phyloP scores from a whole-genome alignment of 179 eudicot genomes.

The Camellia oleifera region DNA sequence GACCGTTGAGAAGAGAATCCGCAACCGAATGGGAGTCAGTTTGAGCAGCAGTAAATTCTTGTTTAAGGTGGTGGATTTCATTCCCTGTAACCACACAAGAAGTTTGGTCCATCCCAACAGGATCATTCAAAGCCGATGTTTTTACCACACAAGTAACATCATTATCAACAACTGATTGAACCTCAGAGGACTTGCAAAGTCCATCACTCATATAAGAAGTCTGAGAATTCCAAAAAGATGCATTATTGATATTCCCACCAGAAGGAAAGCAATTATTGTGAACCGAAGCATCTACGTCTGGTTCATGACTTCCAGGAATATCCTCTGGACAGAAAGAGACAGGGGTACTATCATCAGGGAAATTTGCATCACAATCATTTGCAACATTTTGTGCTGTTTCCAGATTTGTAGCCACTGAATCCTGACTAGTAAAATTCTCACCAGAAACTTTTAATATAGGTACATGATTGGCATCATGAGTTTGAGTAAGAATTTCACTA shows the following conservation, averaged over 20 bases:
- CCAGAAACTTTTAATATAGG: not conserved
- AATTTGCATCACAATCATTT: not conserved
- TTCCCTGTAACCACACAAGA: conserved; percentile 6
- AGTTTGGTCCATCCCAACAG: conserved; percentile 8
- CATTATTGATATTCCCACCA: not conserved
- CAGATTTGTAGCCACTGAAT: conserved; percentile 7
- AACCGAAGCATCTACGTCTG: not conserved
- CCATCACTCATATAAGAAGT: not conserved
- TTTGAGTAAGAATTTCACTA: not conserved
- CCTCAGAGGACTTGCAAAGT: not conserved
- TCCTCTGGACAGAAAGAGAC: not conserved
- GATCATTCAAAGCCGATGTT: not conserved
- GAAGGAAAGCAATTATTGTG: not conserved
- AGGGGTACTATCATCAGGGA: not conserved
- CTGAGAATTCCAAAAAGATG: not conserved
- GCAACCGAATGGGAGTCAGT: not conserved
- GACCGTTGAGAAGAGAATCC: conserved; percentile 5
- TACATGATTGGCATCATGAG: not conserved
- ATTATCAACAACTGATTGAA: conserved; percentile 6
- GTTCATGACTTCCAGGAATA: conserved; percentile 4
- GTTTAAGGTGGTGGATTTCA: not conserved
- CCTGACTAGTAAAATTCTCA: not conserved
- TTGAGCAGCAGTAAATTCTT: conserved; percentile 2
- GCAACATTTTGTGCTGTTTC: not conserved
- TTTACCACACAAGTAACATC: not conserved